Percentiles rank a stretch among this genome's conserved stretches.
Conservation (phyloP, 2,329 filamentous ascomycete species). For the Penicillium sp. region DNA sequence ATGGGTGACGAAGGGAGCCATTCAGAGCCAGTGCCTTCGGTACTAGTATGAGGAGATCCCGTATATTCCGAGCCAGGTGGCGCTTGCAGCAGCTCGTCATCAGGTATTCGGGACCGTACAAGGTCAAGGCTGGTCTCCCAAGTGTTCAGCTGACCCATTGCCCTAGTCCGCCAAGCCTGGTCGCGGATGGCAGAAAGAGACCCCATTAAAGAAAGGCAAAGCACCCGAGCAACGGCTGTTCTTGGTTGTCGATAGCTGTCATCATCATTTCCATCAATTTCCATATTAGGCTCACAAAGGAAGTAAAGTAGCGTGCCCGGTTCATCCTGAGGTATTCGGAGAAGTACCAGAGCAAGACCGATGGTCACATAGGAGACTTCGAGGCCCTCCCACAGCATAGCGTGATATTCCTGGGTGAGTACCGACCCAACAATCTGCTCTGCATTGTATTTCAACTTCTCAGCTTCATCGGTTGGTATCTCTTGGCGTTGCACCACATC, state of each 20-base stretch:
- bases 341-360: constrained; percentile 19
- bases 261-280: constrained; percentile 3
- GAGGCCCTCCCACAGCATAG: constrained; percentile 27
- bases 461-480: constrained; percentile 11
- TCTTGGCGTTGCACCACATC: constrained; percentile 15
- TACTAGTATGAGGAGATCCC: constrained; percentile 12
- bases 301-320: constrained; percentile 27
- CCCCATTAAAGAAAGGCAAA: constrained; percentile 24
- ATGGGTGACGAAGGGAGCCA: constrained; percentile 21
- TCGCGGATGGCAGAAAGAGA: constrained; percentile 14
- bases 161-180: constrained; percentile 21
- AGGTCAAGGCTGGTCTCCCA: constrained; percentile 22
- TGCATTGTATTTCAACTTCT: constrained; percentile 25
- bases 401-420: constrained; percentile 26
- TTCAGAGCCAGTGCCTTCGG: constrained; percentile 12
- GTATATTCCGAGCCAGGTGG: constrained; percentile 17
- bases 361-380: constrained; percentile 27
- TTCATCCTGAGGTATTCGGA: constrained; percentile 20
- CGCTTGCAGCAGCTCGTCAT: constrained; percentile 15
- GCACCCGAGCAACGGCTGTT: constrained; percentile 15
- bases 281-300: constrained; percentile 22
- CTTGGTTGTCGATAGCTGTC: constrained; percentile 1
- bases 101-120: constrained; percentile 16
- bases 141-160: constrained; percentile 10
- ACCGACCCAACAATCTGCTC: constrained; percentile 18